Evolutionary conservation across 495 filamentous ascomycete species (phyloP), one percentile per base, ranked within the genome.

Genomic region (Gamarada debralockiae): DNA sequence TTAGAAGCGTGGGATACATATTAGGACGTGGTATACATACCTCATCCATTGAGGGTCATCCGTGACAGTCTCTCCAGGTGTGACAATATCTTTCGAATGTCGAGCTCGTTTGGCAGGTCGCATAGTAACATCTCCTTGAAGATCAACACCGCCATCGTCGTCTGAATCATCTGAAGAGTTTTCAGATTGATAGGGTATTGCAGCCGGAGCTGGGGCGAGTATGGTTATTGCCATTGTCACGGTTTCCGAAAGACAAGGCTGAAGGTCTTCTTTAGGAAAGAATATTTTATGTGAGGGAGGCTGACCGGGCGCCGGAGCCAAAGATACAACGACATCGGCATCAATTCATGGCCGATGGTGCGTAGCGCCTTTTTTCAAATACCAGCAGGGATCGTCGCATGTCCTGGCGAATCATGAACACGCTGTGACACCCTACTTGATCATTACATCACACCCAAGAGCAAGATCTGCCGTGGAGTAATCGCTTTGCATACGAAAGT

Each of bases 1-100:
- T 57, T 43, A 62, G 48, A 14, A 39, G 39, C 6, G 31, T 44
- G 42, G 25, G 17, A n/a, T 23, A 18, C 22, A 18, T 5, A 27
- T 21, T 33, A 17, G 20, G 13, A 9, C 8, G 13, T 44, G 43
- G 47, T 12, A 23, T 8, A 47, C 75, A 48, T 69, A 88, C 81
- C 90, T 81, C 90, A 98, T 98, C 91, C 91, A 97, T 75, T 97
- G 92, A 6, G 91, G 85, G 69, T 96, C 90, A 59, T 81, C 74
- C 20, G 93, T 97, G 38, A 98, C 86, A 39, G 82, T 71, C 67
- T 96, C 88, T 53, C 93, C 93, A 7, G 93, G 93, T 6, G 91
- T 96, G 46, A 98, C 82, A 57, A 96, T 56, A 71, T 70, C 44
- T 65, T 68, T 33, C 61, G 58, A 20, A 66, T 46, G 59, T 37